Evolutionary conservation across 2,329 filamentous ascomycete genomes (phyloP).

Genomic region (Ophiostoma sp.): DNA sequence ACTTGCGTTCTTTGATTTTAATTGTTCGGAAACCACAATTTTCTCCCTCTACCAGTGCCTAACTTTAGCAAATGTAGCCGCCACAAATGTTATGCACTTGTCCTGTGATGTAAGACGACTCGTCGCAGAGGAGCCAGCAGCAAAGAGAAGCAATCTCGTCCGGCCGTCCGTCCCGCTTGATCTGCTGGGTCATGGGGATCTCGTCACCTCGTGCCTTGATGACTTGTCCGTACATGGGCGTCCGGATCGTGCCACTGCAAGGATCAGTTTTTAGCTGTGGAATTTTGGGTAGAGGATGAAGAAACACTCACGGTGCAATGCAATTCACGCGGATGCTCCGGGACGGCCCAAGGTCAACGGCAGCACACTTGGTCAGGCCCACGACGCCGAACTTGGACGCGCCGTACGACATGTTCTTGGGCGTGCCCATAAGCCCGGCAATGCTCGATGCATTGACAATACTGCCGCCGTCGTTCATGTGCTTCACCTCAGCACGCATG

Average conservation of each 20-base stretch:
- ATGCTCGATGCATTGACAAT: no score
- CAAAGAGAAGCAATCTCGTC: conserved; percentile 7
- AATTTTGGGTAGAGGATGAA: not conserved
- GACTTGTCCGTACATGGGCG: not conserved
- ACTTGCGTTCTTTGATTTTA: no score
- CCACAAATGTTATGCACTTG: not conserved
- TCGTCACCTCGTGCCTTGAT: not conserved
- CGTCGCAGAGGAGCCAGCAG: conserved; percentile 18
- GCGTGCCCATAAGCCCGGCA: no score
- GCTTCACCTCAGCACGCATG: no score
- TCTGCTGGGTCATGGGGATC: conserved; percentile 6
- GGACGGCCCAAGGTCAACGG: not conserved
- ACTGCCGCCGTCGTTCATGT: no score
- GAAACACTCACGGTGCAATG: conserved; percentile 10
- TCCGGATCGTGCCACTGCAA: not conserved
- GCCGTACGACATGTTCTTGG: no score
- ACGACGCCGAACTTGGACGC: no score
- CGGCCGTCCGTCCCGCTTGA: conserved; percentile 4
- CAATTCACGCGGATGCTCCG: not conserved
- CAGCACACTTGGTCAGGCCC: not conserved
- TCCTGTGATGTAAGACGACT: conserved; percentile 13
- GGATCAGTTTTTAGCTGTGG: not conserved
- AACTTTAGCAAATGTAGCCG: conserved; percentile 11
- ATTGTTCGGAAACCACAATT: no score
- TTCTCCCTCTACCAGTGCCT: not conserved